Conservation (phyloP, 2,329 filamentous ascomycete genomes). For the Metarhizium brunneum region DNA sequence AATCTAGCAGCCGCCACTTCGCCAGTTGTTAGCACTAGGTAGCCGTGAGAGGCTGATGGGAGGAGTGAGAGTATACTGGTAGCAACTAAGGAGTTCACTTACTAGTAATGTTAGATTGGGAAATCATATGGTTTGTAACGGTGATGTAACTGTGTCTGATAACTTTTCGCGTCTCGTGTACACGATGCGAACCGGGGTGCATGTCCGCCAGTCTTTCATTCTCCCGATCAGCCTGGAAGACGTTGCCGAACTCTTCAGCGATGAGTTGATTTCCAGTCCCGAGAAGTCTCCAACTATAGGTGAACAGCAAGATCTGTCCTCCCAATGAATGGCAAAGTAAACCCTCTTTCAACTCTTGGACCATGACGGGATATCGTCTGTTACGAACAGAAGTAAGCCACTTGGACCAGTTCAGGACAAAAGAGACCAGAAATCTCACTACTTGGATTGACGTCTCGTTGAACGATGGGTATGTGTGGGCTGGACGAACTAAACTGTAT, state of each 20-base stretch:
- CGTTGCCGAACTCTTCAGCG: no score
- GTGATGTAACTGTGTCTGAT: neutral
- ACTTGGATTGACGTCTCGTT: neutral
- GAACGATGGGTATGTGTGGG: neutral
- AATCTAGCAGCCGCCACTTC: neutral
- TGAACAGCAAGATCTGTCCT: constrained; percentile 20
- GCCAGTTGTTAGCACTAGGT: neutral
- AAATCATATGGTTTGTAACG: neutral
- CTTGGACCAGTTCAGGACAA: constrained; percentile 14
- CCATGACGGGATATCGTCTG: constrained; percentile 19
- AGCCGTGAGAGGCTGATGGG: neutral
- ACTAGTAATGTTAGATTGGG: neutral
- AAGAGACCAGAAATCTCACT: constrained; percentile 14
- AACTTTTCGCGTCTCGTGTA: neutral
- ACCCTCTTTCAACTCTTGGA: constrained; percentile 13
- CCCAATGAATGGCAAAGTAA: constrained; percentile 17
- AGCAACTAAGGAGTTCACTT: neutral
- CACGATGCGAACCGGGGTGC: neutral
- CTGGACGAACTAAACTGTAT: neutral
- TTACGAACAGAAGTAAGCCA: constrained; percentile 6
- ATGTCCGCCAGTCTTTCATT: no score
- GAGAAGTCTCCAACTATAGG: constrained; percentile 17
- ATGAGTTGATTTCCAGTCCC: neutral
- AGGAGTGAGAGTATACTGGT: neutral
- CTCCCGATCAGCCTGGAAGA: no score